Evolutionary conservation across 176 grass and related monocot species (phyloP), one percentile per base, ranked within the genome.

Genomic region (Zizania latifolia): DNA sequence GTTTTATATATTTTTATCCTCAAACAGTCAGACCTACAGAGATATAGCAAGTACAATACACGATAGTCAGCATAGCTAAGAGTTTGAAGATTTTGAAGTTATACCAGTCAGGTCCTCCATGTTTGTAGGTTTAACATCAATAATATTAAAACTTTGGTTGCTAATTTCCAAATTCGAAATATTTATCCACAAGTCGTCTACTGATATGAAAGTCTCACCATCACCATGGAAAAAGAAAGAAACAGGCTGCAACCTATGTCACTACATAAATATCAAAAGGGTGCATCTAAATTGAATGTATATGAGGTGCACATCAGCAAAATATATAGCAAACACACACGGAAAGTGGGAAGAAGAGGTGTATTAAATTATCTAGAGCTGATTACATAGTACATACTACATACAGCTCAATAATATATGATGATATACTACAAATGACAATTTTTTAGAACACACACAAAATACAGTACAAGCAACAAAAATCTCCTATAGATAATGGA

Each of bases 31-130:
- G n/a, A n/a, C n/a, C 29, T 38, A 19, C 13, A 80, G 1, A 78
- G 62, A 12, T 80, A 40, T 40, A 58, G 8, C 10, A 75, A 61
- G 17, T 43, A 36, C 34, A 64, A 75, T 72, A 64, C 10, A 11
- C 65, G 28, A 31, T 35, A 65, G 50, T 62, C 21, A 74, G 32
- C 27, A 40, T 15, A 64, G 62, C 4, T 76, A 60, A 36, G 12
- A 83, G 17, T 68, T 78, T 59, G 39, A 51, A 58, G 51, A 44
- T 60, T 57, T 53, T 33, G 28, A 84, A 72, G 46, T 51, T 53
- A 81, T 88, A 95, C 92, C 92, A 48, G 86, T 95, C 33, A 95
- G 92, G 65, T 91, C 88, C 77, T 95, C 92, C 92, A 95, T 95
- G 56, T 95, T 91, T 75, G 85, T 76, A 73, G 92, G 92, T 81